Conservation (phyloP, 2,329 filamentous ascomycete genomes). For the Penicillium fuscoglaucum region DNA sequence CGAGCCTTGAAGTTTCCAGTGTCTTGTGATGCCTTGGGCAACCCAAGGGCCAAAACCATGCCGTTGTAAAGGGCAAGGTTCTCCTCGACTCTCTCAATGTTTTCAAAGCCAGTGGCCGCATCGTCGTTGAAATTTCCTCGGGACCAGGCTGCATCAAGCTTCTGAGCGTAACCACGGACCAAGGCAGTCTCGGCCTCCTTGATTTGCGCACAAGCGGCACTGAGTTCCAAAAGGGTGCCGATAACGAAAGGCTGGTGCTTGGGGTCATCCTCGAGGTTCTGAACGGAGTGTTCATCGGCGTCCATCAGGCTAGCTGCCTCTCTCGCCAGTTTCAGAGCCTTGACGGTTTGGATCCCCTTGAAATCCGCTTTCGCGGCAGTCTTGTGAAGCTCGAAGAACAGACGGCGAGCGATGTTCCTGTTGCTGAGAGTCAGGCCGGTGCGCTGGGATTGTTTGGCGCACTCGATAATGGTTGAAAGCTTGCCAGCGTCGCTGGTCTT, state of each 20-base stretch:
- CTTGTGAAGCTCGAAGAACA: conserved; percentile 42
- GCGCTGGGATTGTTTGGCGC: conserved; percentile 35
- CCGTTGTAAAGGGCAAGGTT: conserved; percentile 43
- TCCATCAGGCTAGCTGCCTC: conserved; percentile 40
- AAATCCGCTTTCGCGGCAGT: conserved; percentile 37
- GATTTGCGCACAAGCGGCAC: conserved; percentile 45
- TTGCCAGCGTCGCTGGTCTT: conserved; percentile 40
- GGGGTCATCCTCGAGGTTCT: conserved; percentile 33
- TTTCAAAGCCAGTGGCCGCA: conserved; percentile 19
- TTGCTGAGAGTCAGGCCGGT: conserved; percentile 41
- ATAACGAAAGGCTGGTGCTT: conserved; percentile 45
- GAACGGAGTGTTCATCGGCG: conserved; percentile 32
- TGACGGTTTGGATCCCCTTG: conserved; percentile 32
- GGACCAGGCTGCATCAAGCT: conserved; percentile 38
- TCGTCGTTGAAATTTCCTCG: conserved; percentile 26
- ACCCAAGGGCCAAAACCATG: conserved; percentile 40
- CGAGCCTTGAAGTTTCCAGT: background rate
- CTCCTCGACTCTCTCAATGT: conserved; percentile 28
- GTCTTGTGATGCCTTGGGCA: background rate
- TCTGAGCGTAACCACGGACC: conserved; percentile 43
- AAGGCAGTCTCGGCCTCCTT: conserved; percentile 43
- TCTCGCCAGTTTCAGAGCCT: conserved; percentile 36
- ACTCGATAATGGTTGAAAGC: conserved; percentile 38
- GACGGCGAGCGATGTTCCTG: conserved; percentile 29
- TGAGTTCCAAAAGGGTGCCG: conserved; percentile 47